Base-by-base conservation (phyloP, 805 yeast species). In the Candida railenensis region DNA sequence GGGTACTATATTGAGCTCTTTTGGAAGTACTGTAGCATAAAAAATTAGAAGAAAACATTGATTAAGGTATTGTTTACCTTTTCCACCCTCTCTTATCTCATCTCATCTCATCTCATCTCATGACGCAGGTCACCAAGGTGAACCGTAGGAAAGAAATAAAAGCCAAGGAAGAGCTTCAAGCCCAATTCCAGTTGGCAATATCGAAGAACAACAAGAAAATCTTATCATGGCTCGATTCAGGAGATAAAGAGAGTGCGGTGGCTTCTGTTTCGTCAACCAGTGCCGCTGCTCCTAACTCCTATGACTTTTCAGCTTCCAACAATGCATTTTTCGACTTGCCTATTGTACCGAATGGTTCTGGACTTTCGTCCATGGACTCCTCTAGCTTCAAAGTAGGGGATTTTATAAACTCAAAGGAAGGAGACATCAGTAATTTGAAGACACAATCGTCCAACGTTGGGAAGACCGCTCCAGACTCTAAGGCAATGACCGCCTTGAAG, bases 101-200 rank as follows among this genome's bases (percentile, higher is more conserved):
- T 34, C 38, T 33, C 16, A 41, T 15, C 14, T n/a, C 18, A 4
- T 18, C 30, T 34, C 43, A 21, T 16, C 43, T 25, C 16, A 32
- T 33, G 48, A 30, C 49, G 3, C 12, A n/a, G 36, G n/a, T 21
- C 11, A 28, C 59, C 18, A 60, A 55, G 34, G 53, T 50, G 14
- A 60, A 54, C 48, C 57, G 72, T 45, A 53, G 78, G 34, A 61
- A 71, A 34, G 79, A 76, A 40, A 76, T 77, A 34, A 69, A 73
- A 50, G 57, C 64, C 37, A 77, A 77, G 51, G 76, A 77, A 47
- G 70, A 68, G 22, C 61, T 79, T 3, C 82, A 75, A 48, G 67
- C 77, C 14, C 63, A 64, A 45, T 71, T 78, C 51, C 79, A 74
- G 53, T 61, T 73, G 4, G 72, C 76, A 3, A 57, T 78, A 4